Evolutionary conservation across 2,329 filamentous ascomycete genomes (phyloP).

Genomic region (Trichophyton rubrum): DNA sequence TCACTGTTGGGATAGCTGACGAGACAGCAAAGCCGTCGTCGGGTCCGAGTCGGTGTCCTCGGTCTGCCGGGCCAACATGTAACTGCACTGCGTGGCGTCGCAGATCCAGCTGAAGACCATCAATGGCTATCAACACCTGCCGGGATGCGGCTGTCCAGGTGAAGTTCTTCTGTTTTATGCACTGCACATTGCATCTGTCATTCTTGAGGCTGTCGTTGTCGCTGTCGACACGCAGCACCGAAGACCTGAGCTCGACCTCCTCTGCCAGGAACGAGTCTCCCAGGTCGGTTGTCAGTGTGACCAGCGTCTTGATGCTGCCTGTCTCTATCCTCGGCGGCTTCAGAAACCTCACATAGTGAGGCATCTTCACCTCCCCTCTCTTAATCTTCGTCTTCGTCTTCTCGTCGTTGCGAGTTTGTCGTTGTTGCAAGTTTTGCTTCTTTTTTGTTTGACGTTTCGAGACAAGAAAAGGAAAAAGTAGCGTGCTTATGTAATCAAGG

Average conservation of each 20-base stretch:
- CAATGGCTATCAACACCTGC: slow-evolving; percentile 32
- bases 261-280: slow-evolving; percentile 51
- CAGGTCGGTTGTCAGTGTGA: slow-evolving; percentile 57
- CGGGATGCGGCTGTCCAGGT: slow-evolving; percentile 36
- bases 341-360: slow-evolving; percentile 55
- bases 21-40: slow-evolving; percentile 20
- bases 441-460: background rate
- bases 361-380: slow-evolving; percentile 30
- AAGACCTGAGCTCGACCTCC: slow-evolving; percentile 32
- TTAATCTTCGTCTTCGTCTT: background rate
- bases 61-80: slow-evolving; percentile 9
- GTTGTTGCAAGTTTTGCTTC: no score
- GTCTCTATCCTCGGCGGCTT: slow-evolving; percentile 44
- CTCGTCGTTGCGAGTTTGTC: no score
- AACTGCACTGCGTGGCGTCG: slow-evolving; percentile 3
- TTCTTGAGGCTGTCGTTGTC: background rate
- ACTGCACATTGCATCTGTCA: background rate
- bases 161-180: slow-evolving; percentile 23
- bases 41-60: slow-evolving; percentile 8
- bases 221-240: background rate
- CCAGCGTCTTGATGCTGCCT: slow-evolving; percentile 36
- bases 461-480: background rate
- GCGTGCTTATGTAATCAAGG: background rate
- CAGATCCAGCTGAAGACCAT: slow-evolving; percentile 5
- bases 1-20: slow-evolving; percentile 32